Conservation (phyloP, 805 yeast genomes). For the Nakazawaea wyomingensis region DNA sequence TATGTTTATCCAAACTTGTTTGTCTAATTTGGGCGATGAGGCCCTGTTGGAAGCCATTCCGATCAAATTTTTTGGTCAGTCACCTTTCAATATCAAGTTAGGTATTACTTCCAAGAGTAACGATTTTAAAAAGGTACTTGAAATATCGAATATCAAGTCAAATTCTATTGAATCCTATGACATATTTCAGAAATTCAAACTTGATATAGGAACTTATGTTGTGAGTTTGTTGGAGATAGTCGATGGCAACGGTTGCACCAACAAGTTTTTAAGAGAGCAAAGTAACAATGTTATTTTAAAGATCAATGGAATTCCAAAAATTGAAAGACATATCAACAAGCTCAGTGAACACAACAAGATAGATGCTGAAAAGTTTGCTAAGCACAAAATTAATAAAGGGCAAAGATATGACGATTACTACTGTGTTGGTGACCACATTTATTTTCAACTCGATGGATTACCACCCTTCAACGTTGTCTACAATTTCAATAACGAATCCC, state of each 20-base stretch:
- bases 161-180: slow-evolving; percentile 32
- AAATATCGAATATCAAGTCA: slow-evolving; percentile 37
- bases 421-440: slow-evolving; percentile 91
- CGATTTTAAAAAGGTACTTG: slow-evolving; percentile 44
- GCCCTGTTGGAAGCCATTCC: slow-evolving; percentile 44
- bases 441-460: slow-evolving; percentile 69
- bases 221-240: slow-evolving; percentile 51
- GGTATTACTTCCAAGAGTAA: slow-evolving; percentile 52
- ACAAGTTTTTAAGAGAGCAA: slow-evolving; percentile 23
- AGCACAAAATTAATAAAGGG: slow-evolving; percentile 13
- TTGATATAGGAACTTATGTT: slow-evolving; percentile 67
- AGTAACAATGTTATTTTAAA: slow-evolving; percentile 47
- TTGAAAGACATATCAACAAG: slow-evolving; percentile 34
- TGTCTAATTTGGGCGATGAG: slow-evolving; percentile 20
- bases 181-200: slow-evolving; percentile 35
- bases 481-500: slow-evolving; percentile 57
- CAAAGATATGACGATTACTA: slow-evolving; percentile 33
- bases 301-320: slow-evolving; percentile 74
- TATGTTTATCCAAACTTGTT: slow-evolving; percentile 23
- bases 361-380: not conserved
- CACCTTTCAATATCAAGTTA: slow-evolving; percentile 58
- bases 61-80: slow-evolving; percentile 49
- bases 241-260: slow-evolving; percentile 68
- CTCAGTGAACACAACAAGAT: slow-evolving; percentile 2
- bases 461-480: slow-evolving; percentile 78